Conservation (phyloP, 805 yeast species). For the Wickerhamiella domercqiae region DNA sequence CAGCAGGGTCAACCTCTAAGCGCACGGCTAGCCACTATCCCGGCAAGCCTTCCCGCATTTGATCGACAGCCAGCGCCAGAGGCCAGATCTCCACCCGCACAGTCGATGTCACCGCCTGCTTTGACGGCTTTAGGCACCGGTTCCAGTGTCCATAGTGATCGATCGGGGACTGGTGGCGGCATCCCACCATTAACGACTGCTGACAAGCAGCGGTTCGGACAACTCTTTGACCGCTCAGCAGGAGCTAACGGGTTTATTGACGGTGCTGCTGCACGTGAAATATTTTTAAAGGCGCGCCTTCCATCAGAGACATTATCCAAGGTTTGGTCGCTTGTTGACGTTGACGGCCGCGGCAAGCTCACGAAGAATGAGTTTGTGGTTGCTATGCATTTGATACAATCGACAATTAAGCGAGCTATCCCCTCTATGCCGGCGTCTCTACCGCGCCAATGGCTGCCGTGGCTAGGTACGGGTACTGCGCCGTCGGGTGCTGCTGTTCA, state of each 20-base stretch:
- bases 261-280: slow-evolving; percentile 71
- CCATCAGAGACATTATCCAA: slow-evolving; percentile 66
- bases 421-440: slow-evolving; percentile 38
- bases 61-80: slow-evolving; percentile 19
- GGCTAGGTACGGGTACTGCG: slow-evolving; percentile 14
- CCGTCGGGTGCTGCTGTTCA: neutral
- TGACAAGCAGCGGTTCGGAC: slow-evolving; percentile 25
- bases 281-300: slow-evolving; percentile 76
- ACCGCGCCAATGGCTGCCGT: slow-evolving; percentile 26
- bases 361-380: slow-evolving; percentile 63
- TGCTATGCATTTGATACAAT: slow-evolving; percentile 92
- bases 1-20: slow-evolving; percentile 56
- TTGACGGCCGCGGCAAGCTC: slow-evolving; percentile 55
- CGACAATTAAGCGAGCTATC: slow-evolving; percentile 50
- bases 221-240: slow-evolving; percentile 55
- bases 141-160: neutral
- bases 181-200: slow-evolving; percentile 24
- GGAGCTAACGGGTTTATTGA: slow-evolving; percentile 38
- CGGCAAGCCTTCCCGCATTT: slow-evolving; percentile 56
- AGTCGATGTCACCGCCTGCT: neutral
- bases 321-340: slow-evolving; percentile 82
- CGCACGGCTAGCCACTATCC: slow-evolving; percentile 33
- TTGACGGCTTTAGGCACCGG: neutral
- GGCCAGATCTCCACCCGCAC: slow-evolving; percentile 2
- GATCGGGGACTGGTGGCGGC: slow-evolving; percentile 4